Evolutionary conservation across 2,329 filamentous ascomycete genomes (phyloP), one percentile per base, ranked within the genome.

Genomic region (Paracoccidioides brasiliensis): DNA sequence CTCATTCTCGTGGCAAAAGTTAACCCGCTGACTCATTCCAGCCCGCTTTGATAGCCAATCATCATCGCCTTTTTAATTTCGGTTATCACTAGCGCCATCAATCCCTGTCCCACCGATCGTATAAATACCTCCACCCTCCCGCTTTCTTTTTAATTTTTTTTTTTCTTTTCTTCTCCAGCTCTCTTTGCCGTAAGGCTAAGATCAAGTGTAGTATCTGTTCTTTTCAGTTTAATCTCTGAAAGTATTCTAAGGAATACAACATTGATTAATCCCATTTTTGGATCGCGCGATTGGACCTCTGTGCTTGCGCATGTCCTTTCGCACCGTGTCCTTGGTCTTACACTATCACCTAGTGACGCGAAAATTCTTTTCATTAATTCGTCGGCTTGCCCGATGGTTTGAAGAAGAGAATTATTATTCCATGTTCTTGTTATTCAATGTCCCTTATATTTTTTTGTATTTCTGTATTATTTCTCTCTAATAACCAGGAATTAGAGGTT

Each of bases 141-240:
- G 52, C 37, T 2, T 43, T 49, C 59, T 72, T 70, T 65, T 35
- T 50, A 32, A 59, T 62, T 62, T 72, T 69, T 68, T 57, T 70
- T 69, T 66, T 68, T 72, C 67, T 68, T 73, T 70, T 71, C 63
- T 71, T 72, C 64, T 72, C 65, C 66, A 76, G 73, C 73, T 76
- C 73, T 74, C 71, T 72, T 74, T 74, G 72, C 76, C 74, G 75
- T 78, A 78, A 73, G 73, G 82, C 82, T 87, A 86, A 88, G 85
- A 89, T 89, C 85, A 89, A 88, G 84, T 89, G 84, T 88, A 89
- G 85, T 89, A 89, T 88, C 85, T 88, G 85, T 90, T 90, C 86
- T 90, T 89, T 86, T 88, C 84, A 90, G 86, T 89, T 90, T 90
- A 90, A 90, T 89, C 84, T 86, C 86, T 90, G 85, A 85, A 87